Evolutionary conservation across 805 yeast genomes (phyloP), one percentile per base, ranked within the genome.

Genomic region (Candida jianshihensis): DNA sequence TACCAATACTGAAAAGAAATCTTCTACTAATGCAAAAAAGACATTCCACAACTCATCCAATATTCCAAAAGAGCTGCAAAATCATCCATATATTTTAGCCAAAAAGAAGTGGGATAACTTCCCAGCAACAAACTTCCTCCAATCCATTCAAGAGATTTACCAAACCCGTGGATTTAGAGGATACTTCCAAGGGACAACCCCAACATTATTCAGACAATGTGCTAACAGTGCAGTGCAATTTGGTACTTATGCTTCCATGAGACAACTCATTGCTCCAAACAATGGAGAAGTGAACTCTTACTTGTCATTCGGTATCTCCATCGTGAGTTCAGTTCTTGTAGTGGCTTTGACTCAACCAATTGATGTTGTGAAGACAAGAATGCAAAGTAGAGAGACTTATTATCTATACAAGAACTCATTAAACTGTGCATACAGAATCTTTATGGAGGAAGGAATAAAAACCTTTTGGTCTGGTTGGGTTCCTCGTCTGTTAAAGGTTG

Each of bases 321-420:
- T 79, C 10, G 65, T 75, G 2, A 75, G 94, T 3, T 78, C 92
- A 0, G 59, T 72, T 4, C 81, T 87, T 0, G 94, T 85, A 20
- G 83, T 86, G 17, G 75, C 73, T 0, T 63, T 73, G 0, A 89
- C 96, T 1, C 97, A 87, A 60, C 97, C 97, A 0, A 64, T 89
- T 20, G 97, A 89, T 60, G 85, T 86, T 3, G 60, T 89, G 33
- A 89, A 89, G 62, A 75, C 96, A 3, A 73, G 95, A 52, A 75
- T 88, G 75, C 96, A 88, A 59, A 75, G 87, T 50, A 74, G 78
- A 49, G 75, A 79, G 52, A 76, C 81, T n/a, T 68, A 68, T 49
- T 49, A 57, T 5, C 47, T 73, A 3, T 81, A 80, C 54, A 69
- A 66, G 39, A 86, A 81, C 58, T 66, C 86, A 6, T 59, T 82